Conservation (phyloP, 2,329 filamentous ascomycete genomes). For the Diplodia corticola region DNA sequence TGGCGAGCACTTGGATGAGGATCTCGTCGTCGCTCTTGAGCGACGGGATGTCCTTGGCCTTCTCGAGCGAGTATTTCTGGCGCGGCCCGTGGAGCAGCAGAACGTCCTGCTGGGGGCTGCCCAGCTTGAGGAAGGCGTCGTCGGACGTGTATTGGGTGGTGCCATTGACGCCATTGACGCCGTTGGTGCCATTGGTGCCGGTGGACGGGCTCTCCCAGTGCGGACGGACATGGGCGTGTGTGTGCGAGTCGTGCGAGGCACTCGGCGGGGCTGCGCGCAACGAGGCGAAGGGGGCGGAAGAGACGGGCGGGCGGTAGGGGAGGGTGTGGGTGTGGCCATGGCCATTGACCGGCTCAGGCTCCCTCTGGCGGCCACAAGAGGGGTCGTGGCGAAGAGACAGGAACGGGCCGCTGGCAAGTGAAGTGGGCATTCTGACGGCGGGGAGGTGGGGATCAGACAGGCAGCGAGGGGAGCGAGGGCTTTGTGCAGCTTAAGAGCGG, state of each 20-base stretch:
- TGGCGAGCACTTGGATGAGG: slow-evolving; percentile 61
- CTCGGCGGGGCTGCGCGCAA: background rate
- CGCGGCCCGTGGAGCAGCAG: slow-evolving; percentile 15
- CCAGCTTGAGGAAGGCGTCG: slow-evolving; percentile 17
- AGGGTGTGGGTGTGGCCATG: background rate
- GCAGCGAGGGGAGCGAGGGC: background rate
- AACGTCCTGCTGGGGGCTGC: slow-evolving; percentile 26
- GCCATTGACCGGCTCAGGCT: background rate
- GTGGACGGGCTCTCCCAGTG: background rate
- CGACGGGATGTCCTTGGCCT: slow-evolving; percentile 1
- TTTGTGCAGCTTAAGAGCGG: background rate
- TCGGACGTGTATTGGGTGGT: background rate
- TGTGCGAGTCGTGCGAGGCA: background rate
- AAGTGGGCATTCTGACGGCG: slow-evolving; percentile 7
- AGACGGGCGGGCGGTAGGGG: background rate
- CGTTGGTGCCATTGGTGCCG: background rate
- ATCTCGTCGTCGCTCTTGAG: slow-evolving; percentile 47
- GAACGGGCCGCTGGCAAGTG: slow-evolving; percentile 14
- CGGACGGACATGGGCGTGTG: background rate
- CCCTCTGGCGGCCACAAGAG: background rate
- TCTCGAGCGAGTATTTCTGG: slow-evolving; percentile 13
- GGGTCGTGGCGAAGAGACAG: slow-evolving; percentile 14
- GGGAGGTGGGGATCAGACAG: background rate
- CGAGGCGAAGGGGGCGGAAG: slow-evolving; percentile 14
- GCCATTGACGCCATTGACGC: slow-evolving; percentile 13